phyloP scores from a whole-genome alignment of 192 early-diverging fungal species.

The Coemansia sp. region DNA sequence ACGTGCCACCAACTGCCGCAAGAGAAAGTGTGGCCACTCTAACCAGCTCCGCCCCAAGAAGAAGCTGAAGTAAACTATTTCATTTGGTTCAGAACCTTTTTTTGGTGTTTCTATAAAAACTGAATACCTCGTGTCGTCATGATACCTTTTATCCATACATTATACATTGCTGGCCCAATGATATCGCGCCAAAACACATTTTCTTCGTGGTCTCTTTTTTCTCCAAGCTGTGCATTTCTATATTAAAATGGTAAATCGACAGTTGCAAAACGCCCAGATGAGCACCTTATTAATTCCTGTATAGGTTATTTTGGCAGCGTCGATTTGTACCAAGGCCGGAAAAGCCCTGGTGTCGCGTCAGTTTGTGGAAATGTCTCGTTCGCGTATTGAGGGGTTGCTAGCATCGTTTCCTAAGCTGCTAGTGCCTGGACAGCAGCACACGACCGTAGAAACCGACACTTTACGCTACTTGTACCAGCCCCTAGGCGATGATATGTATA shows the following conservation, averaged over 20 bases:
- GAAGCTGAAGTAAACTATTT: conserved; percentile 83
- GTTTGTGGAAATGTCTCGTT: conserved; percentile 94
- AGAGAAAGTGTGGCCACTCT: conserved; percentile 99
- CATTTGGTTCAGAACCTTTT: neutral
- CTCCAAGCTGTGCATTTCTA: conserved; percentile 40
- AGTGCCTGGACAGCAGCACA: conserved; percentile 85
- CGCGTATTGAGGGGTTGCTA: conserved; percentile 94
- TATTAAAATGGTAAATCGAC: no score
- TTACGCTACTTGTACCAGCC: conserved; percentile 99
- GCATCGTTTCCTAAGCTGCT: conserved; percentile 97
- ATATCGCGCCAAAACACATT: no score
- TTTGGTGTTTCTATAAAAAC: conserved; percentile 11
- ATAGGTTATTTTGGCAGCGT: conserved; percentile 89
- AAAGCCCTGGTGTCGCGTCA: conserved; percentile 93
- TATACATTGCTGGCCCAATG: no score
- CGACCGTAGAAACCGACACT: conserved; percentile 94
- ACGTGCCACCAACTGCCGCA: conserved; percentile 99
- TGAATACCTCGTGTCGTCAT: neutral
- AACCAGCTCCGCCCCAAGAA: conserved; percentile 99
- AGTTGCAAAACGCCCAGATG: neutral
- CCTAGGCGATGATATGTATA: conserved; percentile 85
- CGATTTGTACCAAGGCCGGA: conserved; percentile 88
- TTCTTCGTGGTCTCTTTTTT: conserved; percentile 63
- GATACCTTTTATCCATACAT: no score
- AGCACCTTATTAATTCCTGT: neutral